These are phyloP conservation scores for Astrothelium macrocarpum DNA, from an alignment of 495 filamentous ascomycete species.

Conservation along the genomic window DNA sequence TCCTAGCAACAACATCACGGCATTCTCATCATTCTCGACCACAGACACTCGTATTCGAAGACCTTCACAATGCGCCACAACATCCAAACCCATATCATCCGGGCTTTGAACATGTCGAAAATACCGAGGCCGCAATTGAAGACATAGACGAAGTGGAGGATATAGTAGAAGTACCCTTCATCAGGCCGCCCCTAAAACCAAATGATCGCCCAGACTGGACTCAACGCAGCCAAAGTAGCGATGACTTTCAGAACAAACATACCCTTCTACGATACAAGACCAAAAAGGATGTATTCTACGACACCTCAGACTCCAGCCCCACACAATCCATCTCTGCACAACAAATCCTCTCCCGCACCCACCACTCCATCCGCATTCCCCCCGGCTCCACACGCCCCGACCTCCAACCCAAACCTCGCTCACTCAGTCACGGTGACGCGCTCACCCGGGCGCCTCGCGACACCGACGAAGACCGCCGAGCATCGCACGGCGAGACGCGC, in stretches of 20 bases:
- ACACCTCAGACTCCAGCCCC: neutral
- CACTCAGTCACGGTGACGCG: neutral
- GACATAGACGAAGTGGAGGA: neutral
- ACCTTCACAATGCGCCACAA: neutral
- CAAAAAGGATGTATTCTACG: neutral
- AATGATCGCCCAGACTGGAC: neutral
- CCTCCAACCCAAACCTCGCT: neutral
- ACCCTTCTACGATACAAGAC: neutral
- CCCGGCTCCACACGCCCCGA: neutral
- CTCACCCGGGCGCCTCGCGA: neutral
- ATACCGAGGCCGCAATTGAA: neutral
- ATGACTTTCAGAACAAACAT: neutral
- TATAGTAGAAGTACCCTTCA: neutral
- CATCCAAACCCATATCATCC: slow-evolving; percentile 1
- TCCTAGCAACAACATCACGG: neutral
- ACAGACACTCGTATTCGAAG: neutral
- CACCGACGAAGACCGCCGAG: neutral
- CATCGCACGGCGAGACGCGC: neutral
- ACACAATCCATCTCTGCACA: neutral
- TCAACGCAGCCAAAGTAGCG: slow-evolving; percentile 1
- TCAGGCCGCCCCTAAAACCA: neutral
- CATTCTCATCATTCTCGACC: neutral
- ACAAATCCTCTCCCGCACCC: neutral
- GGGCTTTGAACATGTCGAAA: neutral
- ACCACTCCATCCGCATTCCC: neutral